Percentiles rank a stretch among this genome's conserved stretches.
Evolutionary conservation across 768 basidiomycete species (phyloP).

Genomic region (Solioccasus polychromus): DNA sequence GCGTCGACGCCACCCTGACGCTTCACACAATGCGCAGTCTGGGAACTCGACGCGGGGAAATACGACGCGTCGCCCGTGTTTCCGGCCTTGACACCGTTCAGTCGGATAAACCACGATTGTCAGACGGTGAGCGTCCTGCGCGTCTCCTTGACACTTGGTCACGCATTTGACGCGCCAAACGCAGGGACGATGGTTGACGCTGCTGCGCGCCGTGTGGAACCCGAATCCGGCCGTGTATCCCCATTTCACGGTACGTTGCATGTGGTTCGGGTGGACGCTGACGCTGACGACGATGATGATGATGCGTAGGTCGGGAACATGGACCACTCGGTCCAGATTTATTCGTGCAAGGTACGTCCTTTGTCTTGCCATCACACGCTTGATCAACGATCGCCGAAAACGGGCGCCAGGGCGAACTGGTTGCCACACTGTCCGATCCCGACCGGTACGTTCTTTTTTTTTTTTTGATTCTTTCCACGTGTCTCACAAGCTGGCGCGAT

Average conservation of each 20-base stretch:
- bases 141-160: no score
- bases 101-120: conserved; percentile 66
- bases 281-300: background rate
- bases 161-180: no score
- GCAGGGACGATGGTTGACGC: conserved; percentile 83
- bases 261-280: no score
- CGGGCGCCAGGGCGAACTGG: conserved; percentile 56
- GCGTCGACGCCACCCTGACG: conserved; percentile 8
- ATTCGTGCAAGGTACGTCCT: conserved; percentile 59
- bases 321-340: conserved; percentile 75
- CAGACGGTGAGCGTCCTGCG: conserved; percentile 59
- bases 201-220: conserved; percentile 75
- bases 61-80: conserved; percentile 50
- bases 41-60: conserved; percentile 60
- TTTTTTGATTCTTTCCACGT: background rate
- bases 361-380: background rate
- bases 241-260: conserved; percentile 67
- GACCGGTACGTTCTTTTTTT: conserved; percentile 40
- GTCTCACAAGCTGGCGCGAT: background rate
- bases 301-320: conserved; percentile 66
- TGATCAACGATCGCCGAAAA: no score
- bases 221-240: conserved; percentile 77
- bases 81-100: conserved; percentile 61
- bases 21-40: conserved; percentile 46
- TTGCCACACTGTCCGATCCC: conserved; percentile 60